Conservation (phyloP, 2,329 filamentous ascomycete species). For the Chaetomium globosum region DNA sequence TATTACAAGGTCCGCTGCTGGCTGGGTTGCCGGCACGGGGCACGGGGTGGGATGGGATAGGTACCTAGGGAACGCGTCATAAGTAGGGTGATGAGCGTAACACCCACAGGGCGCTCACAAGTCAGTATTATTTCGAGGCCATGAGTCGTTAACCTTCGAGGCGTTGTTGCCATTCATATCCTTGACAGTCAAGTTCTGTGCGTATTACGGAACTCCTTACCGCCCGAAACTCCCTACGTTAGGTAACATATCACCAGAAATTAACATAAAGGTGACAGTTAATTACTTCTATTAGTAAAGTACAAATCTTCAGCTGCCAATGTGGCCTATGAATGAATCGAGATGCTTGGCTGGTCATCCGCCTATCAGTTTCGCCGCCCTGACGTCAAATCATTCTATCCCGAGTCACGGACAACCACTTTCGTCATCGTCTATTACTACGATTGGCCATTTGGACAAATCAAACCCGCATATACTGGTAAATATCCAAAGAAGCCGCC, state of each 20-base stretch:
- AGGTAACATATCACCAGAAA: no score
- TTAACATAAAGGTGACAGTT: no score
- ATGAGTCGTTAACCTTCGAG: background rate
- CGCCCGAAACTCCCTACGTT: no score
- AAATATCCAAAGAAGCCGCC: background rate
- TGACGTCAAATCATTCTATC: conserved; percentile 17
- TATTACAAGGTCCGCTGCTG: background rate
- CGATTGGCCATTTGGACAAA: background rate
- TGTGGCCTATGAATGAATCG: background rate
- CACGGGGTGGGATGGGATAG: background rate
- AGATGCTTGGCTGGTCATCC: background rate
- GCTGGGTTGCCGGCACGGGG: background rate
- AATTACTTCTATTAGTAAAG: no score
- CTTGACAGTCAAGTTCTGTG: no score
- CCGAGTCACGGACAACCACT: background rate
- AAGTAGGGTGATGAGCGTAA: background rate
- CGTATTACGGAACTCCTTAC: no score
- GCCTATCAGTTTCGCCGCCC: background rate
- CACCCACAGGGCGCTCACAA: background rate
- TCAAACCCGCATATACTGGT: background rate
- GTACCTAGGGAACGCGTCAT: background rate
- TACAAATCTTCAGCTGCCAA: no score
- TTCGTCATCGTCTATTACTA: conserved; percentile 15
- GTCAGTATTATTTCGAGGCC: background rate
- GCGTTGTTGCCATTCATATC: background rate